Conservation (phyloP, 495 filamentous ascomycete species). For the Ramalina intermedia region DNA sequence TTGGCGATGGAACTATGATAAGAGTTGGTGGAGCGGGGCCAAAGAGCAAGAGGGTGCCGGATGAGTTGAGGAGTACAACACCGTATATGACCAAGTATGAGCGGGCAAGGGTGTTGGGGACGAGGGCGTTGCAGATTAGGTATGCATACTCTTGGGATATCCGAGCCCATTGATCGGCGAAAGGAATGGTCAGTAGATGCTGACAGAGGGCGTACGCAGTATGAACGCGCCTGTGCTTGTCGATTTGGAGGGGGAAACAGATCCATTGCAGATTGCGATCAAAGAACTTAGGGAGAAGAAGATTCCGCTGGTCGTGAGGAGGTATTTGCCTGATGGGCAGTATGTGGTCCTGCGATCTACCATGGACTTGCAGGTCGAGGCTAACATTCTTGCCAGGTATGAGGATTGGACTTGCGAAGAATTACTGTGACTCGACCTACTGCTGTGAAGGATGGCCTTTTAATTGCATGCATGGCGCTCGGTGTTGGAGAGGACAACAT, state of each 20-base stretch:
- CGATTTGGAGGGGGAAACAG: constrained; percentile 92
- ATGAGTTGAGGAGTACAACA: constrained; percentile 79
- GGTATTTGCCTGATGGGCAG: constrained; percentile 95
- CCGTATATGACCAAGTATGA: constrained; percentile 99
- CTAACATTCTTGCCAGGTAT: constrained; percentile 43
- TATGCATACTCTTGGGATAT: constrained; percentile 26
- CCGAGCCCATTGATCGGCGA: not conserved
- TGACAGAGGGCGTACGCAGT: constrained; percentile 23
- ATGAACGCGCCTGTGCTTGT: constrained; percentile 97
- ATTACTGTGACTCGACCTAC: constrained; percentile 36
- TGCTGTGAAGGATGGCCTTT: too few species aligned
- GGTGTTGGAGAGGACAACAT: not conserved
- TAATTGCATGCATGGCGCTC: not conserved
- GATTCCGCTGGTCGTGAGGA: constrained; percentile 84
- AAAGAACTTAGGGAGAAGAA: constrained; percentile 98
- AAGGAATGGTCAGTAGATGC: not conserved
- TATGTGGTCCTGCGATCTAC: constrained; percentile 33
- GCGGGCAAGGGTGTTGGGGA: constrained; percentile 80
- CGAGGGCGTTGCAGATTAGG: constrained; percentile 91
- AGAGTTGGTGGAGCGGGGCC: constrained; percentile 42
- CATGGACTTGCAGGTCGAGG: not conserved
- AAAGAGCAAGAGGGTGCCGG: constrained; percentile 80
- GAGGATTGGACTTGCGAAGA: constrained; percentile 99
- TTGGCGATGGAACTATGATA: constrained; percentile 27
- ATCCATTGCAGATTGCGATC: constrained; percentile 91